Base-by-base conservation (phyloP, 2,329 filamentous ascomycete species). In the Exophiala aquamarina region DNA sequence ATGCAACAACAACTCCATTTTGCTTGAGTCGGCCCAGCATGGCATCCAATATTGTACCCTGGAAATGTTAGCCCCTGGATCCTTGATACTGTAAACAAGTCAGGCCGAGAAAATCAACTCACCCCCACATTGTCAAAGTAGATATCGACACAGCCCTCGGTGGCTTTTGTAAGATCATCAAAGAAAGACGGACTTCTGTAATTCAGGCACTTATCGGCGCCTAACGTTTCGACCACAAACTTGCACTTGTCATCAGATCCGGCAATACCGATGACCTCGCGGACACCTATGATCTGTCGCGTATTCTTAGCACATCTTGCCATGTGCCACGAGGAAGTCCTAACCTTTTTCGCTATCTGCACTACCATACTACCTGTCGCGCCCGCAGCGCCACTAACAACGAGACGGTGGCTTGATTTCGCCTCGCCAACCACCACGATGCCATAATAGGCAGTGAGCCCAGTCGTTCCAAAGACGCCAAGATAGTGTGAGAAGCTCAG, bases 361-460 rank as follows among this genome's bases (percentile, higher is more conserved):
- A 85, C 86, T 0, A 81, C 86, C 2, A 91, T 79, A 60, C 78
- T 85, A 1, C 87, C 87, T 0, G 87, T 91, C 0, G 87, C 87
- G 2, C 87, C 87, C 0, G 87, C 87, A 2, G 87, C 87, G 4
- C 85, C 87, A 11, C 82, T 86, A 0, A 91, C 83, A 4, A 91
- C 84, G 1, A 91, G 85, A 2, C 84, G 81, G 54, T 91, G 84
- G 3, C 85, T 85, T 2, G 76, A 65, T 64, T 83, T 81, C 29
- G 84, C 78, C 44, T 84, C 70, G 2, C 79, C 86, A 37, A 90
- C 78, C 47, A 85, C 77, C 19, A 79, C 65, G 62, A 90, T 78
- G 14, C 87, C 87, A 56, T 87, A 86, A 69, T 87, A 90, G 2
- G 86, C 86, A 0, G 87, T 90, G 54, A 89, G 58, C 2, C 84